Evolutionary conservation across 225 moss, liverwort and hornwort genomes (phyloP).

Genomic region (Bryum argenteum): DNA sequence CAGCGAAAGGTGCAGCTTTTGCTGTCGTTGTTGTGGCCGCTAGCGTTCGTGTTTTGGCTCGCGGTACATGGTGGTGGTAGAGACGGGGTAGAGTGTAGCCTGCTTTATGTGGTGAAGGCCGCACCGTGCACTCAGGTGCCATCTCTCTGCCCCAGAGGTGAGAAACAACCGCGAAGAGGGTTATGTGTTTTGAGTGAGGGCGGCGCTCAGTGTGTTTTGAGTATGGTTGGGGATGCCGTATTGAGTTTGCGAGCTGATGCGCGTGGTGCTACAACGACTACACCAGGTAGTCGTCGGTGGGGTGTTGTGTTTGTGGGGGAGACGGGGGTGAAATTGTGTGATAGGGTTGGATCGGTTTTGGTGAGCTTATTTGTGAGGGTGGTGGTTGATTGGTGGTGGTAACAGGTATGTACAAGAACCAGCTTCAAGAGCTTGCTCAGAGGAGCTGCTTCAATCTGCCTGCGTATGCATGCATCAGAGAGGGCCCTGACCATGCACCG

Average conservation of each 20-base stretch:
- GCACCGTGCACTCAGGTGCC: slow-evolving; percentile 72
- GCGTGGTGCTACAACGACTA: slow-evolving; percentile 36
- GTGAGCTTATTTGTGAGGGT: not conserved
- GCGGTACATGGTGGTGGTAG: slow-evolving; percentile 67
- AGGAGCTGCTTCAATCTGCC: slow-evolving; percentile 99
- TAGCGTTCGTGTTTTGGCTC: too few species aligned
- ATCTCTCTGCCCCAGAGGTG: slow-evolving; percentile 60
- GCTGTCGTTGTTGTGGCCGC: not conserved
- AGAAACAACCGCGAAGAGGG: slow-evolving; percentile 27
- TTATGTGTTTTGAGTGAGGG: slow-evolving; percentile 1
- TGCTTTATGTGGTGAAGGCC: slow-evolving; percentile 68
- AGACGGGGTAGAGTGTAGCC: slow-evolving; percentile 53
- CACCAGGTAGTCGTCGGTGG: slow-evolving; percentile 34
- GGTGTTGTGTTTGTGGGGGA: not conserved
- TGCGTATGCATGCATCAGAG: slow-evolving; percentile 99
- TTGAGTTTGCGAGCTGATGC: slow-evolving; percentile 39
- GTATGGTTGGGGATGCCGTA: slow-evolving; percentile 43
- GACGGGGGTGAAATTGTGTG: not conserved
- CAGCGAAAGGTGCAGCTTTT: too few species aligned
- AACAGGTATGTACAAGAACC: slow-evolving; percentile 99
- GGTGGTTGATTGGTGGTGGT: not conserved
- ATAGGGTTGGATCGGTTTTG: slow-evolving; percentile 39
- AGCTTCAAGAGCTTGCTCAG: slow-evolving; percentile 99
- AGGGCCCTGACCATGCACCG: slow-evolving; percentile 99
- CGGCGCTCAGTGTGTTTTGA: slow-evolving; percentile 37